Conservation (phyloP, 2,329 filamentous ascomycete species). For the Verticillium nubilum region DNA sequence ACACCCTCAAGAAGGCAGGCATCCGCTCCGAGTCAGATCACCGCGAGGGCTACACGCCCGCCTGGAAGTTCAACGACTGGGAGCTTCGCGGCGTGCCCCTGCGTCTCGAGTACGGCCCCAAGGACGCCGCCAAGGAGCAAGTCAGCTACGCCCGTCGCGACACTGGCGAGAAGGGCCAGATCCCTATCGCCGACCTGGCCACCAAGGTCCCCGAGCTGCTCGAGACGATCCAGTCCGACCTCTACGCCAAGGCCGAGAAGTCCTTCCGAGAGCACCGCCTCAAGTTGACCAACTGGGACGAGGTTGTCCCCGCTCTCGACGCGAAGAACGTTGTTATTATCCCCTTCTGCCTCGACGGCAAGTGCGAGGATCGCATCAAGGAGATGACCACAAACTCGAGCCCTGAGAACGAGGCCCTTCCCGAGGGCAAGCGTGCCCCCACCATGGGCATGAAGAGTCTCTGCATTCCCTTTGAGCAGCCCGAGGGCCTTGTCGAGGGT, state of each 20-base stretch:
- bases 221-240: slow-evolving; percentile 82
- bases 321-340: slow-evolving; percentile 89
- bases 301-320: slow-evolving; percentile 87
- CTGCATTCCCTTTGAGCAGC: slow-evolving; percentile 79
- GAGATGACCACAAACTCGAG: slow-evolving; percentile 72
- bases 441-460: slow-evolving; percentile 64
- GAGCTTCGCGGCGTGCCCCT: slow-evolving; percentile 94
- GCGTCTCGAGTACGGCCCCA: slow-evolving; percentile 91
- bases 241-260: slow-evolving; percentile 70
- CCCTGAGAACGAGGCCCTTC: slow-evolving; percentile 32
- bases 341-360: slow-evolving; percentile 74
- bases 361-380: slow-evolving; percentile 94
- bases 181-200: slow-evolving; percentile 68
- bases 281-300: slow-evolving; percentile 78
- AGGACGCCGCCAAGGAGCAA: slow-evolving; percentile 80
- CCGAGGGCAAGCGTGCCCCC: slow-evolving; percentile 48
- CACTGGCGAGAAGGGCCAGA: slow-evolving; percentile 74
- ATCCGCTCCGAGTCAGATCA: slow-evolving; percentile 77
- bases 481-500: slow-evolving; percentile 68
- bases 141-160: slow-evolving; percentile 86
- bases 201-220: slow-evolving; percentile 74
- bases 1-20: slow-evolving; percentile 63
- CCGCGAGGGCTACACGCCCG: slow-evolving; percentile 87
- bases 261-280: slow-evolving; percentile 77
- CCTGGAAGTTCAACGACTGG: slow-evolving; percentile 99